Evolutionary conservation across 768 basidiomycete species (phyloP), one percentile per base, ranked within the genome.

Genomic region (Amyloporia xantha): DNA sequence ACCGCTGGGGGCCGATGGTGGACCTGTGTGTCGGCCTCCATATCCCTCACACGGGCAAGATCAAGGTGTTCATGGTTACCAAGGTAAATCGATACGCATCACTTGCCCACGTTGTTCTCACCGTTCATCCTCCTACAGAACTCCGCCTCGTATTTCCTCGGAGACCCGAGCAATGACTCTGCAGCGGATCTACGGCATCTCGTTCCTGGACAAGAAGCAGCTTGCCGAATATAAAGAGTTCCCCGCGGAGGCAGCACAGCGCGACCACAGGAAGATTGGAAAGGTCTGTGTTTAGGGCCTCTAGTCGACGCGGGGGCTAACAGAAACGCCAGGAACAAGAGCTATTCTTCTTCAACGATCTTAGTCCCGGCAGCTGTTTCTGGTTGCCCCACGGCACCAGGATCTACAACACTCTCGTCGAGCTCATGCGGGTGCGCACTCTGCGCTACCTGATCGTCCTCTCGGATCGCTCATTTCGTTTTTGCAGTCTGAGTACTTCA

Each of bases 1-100:
- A 98, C 71, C 89, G 95, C 44, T 98, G 96, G 64, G 96, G 96
- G 27, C 94, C 96, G 35, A 92, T 99, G 86, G 83, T 99, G 48
- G 96, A 99, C 68, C 77, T 99, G 30, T 99, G 96, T 62, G 76
- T 94, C 30, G 96, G 96, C 26, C 96, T 96, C 20, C 96, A 99
- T 66, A 91, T 99, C 50, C 95, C 96, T 11, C 91, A 98, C 68
- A 97, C 96, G 2, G 94, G 94, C 38, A 88, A 84, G 62, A 97
- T 99, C 73, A 99, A 98, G 75, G 85, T 94, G 0, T 81, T 98
- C 65, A 91, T 95, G 79, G 77, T 99, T 59, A 94, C 92, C 53
- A 99, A 99, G 74, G 92, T 89, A 45, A 6, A 58, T 52, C n/a
- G n/a, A n/a, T n/a, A n/a, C n/a, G n/a, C n/a, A n/a, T n/a, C n/a